phyloP scores from a whole-genome alignment of 805 yeast genomes.

The Candida ipomoeae region DNA sequence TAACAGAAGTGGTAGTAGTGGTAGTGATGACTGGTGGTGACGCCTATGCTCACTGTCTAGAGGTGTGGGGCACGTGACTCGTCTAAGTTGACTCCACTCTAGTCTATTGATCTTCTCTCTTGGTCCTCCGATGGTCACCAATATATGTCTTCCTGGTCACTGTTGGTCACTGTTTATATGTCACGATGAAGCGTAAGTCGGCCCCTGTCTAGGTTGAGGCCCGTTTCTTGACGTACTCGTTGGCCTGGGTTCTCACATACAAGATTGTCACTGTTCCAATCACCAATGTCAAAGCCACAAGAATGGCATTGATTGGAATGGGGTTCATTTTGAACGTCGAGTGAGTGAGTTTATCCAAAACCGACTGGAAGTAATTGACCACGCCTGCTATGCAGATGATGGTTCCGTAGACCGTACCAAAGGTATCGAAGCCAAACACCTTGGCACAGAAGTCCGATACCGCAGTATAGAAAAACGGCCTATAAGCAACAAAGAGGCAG shows the following conservation, averaged over 20 bases:
- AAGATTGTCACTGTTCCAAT: conserved; percentile 41
- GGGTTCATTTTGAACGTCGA: conserved; percentile 53
- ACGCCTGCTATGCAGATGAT: conserved; percentile 52
- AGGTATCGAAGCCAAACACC: conserved; percentile 58
- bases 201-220: not conserved
- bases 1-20: too few relatives aligned
- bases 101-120: too few relatives aligned
- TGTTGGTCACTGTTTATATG: not conserved
- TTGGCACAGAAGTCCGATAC: conserved; percentile 58
- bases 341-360: conserved; percentile 48
- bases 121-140: too few relatives aligned
- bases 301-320: conserved; percentile 42
- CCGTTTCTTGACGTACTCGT: conserved; percentile 1
- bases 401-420: conserved; percentile 57
- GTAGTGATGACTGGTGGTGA: too few relatives aligned
- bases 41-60: too few relatives aligned
- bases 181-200: too few relatives aligned
- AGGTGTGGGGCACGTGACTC: too few relatives aligned
- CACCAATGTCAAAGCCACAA: conserved; percentile 37
- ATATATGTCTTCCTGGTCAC: not conserved
- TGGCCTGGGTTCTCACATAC: conserved; percentile 29
- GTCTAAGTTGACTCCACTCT: too few relatives aligned
- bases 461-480: conserved; percentile 58
- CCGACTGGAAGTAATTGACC: conserved; percentile 45
- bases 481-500: conserved; percentile 46